Conservation (phyloP, 2,329 filamentous ascomycete genomes). For the Sporothrix luriei region DNA sequence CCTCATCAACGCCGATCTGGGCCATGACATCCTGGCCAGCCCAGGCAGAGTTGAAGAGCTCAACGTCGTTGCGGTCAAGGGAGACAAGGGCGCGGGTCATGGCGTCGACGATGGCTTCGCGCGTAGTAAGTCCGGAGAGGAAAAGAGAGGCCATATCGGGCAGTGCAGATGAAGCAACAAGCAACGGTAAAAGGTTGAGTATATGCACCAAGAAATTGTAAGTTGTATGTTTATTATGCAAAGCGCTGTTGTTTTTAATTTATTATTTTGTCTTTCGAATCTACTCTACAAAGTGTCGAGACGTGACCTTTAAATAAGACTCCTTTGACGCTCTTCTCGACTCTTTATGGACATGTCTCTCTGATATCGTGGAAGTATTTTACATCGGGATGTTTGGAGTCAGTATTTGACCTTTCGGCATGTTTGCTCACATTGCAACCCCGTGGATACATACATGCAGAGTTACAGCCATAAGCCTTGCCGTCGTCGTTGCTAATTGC, state of each 20-base stretch:
- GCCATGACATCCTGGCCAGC: background rate
- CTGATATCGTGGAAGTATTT: background rate
- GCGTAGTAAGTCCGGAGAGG: conserved; percentile 13
- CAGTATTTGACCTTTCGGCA: background rate
- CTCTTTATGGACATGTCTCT: background rate
- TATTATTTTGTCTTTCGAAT: background rate
- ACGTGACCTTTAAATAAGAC: background rate
- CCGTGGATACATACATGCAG: background rate
- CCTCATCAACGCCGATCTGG: background rate
- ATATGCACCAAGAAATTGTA: background rate
- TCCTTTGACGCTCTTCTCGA: background rate
- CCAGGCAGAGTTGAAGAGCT: conserved; percentile 20
- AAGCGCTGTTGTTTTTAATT: background rate
- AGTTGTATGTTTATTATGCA: background rate
- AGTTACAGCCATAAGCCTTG: too few relatives aligned
- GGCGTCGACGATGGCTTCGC: conserved; percentile 23
- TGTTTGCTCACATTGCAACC: background rate
- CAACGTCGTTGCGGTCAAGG: conserved; percentile 4
- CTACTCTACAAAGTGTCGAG: too few relatives aligned
- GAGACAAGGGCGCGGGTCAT: conserved; percentile 4
- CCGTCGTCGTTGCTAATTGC: background rate
- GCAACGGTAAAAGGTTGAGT: background rate
- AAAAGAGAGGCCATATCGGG: background rate
- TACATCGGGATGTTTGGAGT: background rate
- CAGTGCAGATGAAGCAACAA: too few relatives aligned